Base-by-base conservation (phyloP, 2,329 filamentous ascomycete species). In the Epichloe typhina region DNA sequence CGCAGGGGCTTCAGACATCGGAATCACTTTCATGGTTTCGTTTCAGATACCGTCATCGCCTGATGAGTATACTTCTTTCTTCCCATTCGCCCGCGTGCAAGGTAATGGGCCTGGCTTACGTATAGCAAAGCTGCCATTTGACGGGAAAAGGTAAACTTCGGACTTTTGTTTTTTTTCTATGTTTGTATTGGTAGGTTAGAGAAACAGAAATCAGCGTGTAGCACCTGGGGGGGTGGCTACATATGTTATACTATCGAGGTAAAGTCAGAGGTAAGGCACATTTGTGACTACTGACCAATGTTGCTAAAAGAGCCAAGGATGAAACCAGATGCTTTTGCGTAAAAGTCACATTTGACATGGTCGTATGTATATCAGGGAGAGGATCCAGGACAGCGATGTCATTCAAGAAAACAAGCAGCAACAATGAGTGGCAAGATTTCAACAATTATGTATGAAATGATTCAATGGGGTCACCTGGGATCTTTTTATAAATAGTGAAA, bases 241-340 rank as follows among this genome's bases (percentile, higher is more conserved):
- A 36, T 31, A 15, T 26, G 40, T 35, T 21, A n/a, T 49, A 44
- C 35, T 41, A 39, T 62, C 58, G 62, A 74, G 72, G 73, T 74
- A 75, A 74, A 71, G 72, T 75, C 71, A 73, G 73, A 74, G 74
- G 73, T 76, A 76, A 76, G 72, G 63, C 62, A 59, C 67, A 64
- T 59, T 60, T 65, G 52, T 65, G 52, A 64, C 64, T 66, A 59
- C 61, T 66, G 63, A 63, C 63, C 59, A 56, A 21, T 47, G 17
- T n/a, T 49, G 26, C 26, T 36, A 40, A 44, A 35, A 15, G 7
- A n/a, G 5, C 15, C 13, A n/a, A 8, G 46, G 11, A 39, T 19
- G 9, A 39, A 33, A 33, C 17, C 5, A 19, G 21, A 43, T 44
- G 19, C 13, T 21, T 40, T 31, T 47, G 15, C 38, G n/a, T 53